A percentile compares a stretch with the other conserved stretches of the same genome.
Conservation (phyloP, 495 filamentous ascomycete species). For the Penicillium turbatum region DNA sequence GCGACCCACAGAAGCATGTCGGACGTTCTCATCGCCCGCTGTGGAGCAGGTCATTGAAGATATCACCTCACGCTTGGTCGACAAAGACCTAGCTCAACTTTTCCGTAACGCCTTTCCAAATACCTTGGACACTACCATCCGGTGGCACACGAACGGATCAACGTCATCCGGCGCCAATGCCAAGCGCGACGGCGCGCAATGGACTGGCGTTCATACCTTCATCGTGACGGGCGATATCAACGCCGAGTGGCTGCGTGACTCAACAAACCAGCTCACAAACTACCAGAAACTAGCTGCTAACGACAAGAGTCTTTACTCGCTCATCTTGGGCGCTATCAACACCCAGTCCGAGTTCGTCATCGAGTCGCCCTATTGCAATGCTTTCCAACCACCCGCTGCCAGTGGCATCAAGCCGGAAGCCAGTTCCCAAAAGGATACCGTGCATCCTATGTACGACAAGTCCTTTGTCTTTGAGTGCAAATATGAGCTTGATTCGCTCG, state of each 20-base stretch:
- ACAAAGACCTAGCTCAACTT: constrained; percentile 84
- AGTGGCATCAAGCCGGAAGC: constrained; percentile 63
- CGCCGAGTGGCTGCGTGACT: constrained; percentile 96
- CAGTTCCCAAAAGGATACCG: constrained; percentile 75
- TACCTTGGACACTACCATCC: constrained; percentile 88
- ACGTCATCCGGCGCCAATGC: constrained; percentile 32
- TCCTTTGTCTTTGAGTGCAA: constrained; percentile 94
- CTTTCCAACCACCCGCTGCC: constrained; percentile 89
- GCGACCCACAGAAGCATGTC: constrained; percentile 71
- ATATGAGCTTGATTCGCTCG: constrained; percentile 95
- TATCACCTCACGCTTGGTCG: constrained; percentile 70
- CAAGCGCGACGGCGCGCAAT: constrained; percentile 54
- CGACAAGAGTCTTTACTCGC: constrained; percentile 65
- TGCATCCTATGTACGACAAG: constrained; percentile 83
- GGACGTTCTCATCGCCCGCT: constrained; percentile 78
- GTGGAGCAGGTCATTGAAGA: constrained; percentile 87
- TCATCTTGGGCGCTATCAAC: constrained; percentile 93
- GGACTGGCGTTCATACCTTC: constrained; percentile 86
- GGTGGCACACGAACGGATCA: constrained; percentile 61
- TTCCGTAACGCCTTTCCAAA: constrained; percentile 99
- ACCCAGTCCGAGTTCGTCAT: constrained; percentile 95
- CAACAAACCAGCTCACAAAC: constrained; percentile 88
- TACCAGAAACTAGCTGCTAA: constrained; percentile 82
- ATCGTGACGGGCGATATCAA: constrained; percentile 99
- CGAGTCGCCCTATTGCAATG: constrained; percentile 93